Base-by-base conservation (phyloP, 148 eudicot species). In the Beta vulgaris region DNA sequence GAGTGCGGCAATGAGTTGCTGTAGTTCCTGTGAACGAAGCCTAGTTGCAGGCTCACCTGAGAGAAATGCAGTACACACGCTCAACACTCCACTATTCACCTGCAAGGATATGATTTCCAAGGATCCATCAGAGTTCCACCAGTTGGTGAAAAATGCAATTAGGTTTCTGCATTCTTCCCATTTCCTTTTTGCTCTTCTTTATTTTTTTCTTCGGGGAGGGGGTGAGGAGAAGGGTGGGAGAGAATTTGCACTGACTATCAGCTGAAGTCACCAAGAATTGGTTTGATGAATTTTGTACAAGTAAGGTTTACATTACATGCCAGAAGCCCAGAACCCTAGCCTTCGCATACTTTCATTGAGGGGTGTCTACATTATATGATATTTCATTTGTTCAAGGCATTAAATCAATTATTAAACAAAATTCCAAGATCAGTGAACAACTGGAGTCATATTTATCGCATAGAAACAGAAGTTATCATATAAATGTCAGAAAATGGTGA, bases 41-140 rank as follows among this genome's bases (percentile, higher is more conserved):
- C 98, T 89, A 10, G 99, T 92, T 39, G 98, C 99, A 32, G 99
- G 99, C 84, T 96, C 99, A 49, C 99, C 99, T 0, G 98, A 92
- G 29, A 96, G 90, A 74, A 96, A 96, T 49, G 98, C 99, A 19
- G 99, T 96, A 83, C 99, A 96, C 40, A 96, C 99, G 71, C 99
- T 96, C 64, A 96, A 83, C 34, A 96, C 99, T 76, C 99, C 99
- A 74, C 99, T 96, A 79, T 96, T 96, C 46, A 95, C 99, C 99
- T 95, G 85, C 79, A 76, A 75, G 46, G 46, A 12, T n/a, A 43
- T 21, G 7, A 25, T 40, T 23, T 28, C 43, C 43, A 34, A 42
- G 19, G 32, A 40, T 23, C 26, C 21, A 42, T 67, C 53, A 64
- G 19, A 51, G 8, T 59, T 28, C 9, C 37, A 29, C 15, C 51